phyloP scores from a whole-genome alignment of 2,329 filamentous ascomycete species.

The Neonectria coccinea region DNA sequence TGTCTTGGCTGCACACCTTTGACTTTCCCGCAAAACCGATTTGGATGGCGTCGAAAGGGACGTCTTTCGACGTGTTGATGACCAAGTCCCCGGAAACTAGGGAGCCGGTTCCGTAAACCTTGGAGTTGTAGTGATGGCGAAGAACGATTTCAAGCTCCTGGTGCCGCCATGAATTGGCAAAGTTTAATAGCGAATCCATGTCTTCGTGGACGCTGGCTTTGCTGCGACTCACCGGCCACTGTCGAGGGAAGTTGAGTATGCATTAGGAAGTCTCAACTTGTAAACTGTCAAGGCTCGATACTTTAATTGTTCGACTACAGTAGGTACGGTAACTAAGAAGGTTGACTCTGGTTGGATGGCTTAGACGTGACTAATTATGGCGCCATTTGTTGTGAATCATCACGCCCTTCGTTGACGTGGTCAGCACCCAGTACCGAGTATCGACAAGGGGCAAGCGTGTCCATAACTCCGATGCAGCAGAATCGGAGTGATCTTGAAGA shows the following conservation, averaged over 20 bases:
- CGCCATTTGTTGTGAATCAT: not conserved
- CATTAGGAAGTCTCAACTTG: not conserved
- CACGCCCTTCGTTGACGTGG: not conserved
- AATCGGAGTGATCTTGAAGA: not conserved
- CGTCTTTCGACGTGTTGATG: not conserved
- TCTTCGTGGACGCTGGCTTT: not conserved
- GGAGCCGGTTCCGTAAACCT: conserved; percentile 9
- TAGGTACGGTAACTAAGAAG: not conserved
- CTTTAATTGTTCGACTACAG: not conserved
- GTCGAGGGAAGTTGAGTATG: not conserved
- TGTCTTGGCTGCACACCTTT: not conserved
- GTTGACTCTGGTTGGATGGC: not conserved
- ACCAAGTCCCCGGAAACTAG: conserved; percentile 2
- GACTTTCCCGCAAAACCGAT: not conserved
- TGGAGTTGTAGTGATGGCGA: conserved; percentile 12
- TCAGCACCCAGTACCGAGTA: not conserved
- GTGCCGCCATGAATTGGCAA: not conserved
- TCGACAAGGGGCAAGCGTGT: not conserved
- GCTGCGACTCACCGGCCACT: not conserved
- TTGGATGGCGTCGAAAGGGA: not conserved
- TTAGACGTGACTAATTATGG: not conserved
- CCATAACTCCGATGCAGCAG: not conserved
- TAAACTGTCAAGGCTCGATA: not conserved
- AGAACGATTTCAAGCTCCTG: conserved; percentile 6
- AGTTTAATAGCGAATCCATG: not conserved